phyloP scores from a whole-genome alignment of 805 yeast species.

The Wickerhamiella alocasiicola region DNA sequence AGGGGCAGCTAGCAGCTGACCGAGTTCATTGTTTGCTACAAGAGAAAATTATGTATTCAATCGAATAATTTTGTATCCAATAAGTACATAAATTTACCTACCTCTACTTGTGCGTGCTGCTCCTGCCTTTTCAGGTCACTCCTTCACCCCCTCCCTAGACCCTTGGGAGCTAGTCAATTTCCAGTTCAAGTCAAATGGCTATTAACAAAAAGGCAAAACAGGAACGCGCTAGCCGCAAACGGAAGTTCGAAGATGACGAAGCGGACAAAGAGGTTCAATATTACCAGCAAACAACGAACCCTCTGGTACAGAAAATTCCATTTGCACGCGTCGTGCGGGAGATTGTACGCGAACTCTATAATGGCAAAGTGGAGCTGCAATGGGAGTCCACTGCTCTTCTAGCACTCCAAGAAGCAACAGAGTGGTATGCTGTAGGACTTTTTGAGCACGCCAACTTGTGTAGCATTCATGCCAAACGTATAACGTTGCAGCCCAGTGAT shows the following conservation, averaged over 20 bases:
- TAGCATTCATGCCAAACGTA: slow-evolving; percentile 98
- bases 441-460: slow-evolving; percentile 98
- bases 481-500: slow-evolving; percentile 96
- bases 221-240: slow-evolving; percentile 3
- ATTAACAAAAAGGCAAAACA: background rate
- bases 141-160: too few species aligned
- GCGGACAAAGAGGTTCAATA: slow-evolving; percentile 95
- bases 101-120: too few species aligned
- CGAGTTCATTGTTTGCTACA: too few species aligned
- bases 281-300: slow-evolving; percentile 92
- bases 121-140: too few species aligned
- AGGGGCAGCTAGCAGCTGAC: too few species aligned
- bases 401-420: slow-evolving; percentile 97
- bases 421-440: slow-evolving; percentile 90
- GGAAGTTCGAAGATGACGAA: slow-evolving; percentile 13
- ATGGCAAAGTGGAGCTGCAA: slow-evolving; percentile 57
- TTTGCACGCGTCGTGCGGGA: slow-evolving; percentile 96
- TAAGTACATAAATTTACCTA: too few species aligned
- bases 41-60: too few species aligned
- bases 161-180: too few species aligned
- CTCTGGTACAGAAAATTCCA: slow-evolving; percentile 89
- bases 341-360: slow-evolving; percentile 75
- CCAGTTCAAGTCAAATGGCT: too few species aligned
- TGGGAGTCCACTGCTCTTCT: slow-evolving; percentile 96
- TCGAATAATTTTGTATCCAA: too few species aligned